These are phyloP conservation scores for Amanita pallidorosea DNA, from an alignment of 768 basidiomycete genomes.

Conservation along the genomic window DNA sequence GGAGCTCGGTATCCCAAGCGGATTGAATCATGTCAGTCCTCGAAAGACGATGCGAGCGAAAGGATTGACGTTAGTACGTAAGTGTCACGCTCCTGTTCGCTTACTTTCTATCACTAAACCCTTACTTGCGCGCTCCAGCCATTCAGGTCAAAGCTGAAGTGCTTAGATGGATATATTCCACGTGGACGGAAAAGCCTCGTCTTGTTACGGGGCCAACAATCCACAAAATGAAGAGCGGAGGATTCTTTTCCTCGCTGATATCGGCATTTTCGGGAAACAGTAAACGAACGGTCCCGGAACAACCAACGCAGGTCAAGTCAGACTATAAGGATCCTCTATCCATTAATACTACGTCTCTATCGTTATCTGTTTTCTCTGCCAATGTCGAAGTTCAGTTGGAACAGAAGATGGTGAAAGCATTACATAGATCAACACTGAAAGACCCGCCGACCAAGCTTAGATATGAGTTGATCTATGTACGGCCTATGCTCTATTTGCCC, in stretches of 20 bases:
- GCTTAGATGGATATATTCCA: slow-evolving; percentile 68
- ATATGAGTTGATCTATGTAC: slow-evolving; percentile 79
- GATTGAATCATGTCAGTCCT: slow-evolving; percentile 44
- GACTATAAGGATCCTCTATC: slow-evolving; percentile 22
- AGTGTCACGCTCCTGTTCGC: slow-evolving; percentile 13
- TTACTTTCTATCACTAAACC: not conserved
- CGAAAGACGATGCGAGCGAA: slow-evolving; percentile 59
- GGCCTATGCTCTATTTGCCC: slow-evolving; percentile 10
- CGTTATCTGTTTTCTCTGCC: slow-evolving; percentile 56
- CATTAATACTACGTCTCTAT: slow-evolving; percentile 42
- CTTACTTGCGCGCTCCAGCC: slow-evolving; percentile 24
- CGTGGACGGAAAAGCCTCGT: slow-evolving; percentile 49
- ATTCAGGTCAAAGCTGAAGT: slow-evolving; percentile 74
- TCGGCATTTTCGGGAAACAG: slow-evolving; percentile 27
- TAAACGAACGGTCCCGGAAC: slow-evolving; percentile 20
- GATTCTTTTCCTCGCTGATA: slow-evolving; percentile 42
- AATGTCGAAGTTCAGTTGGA: slow-evolving; percentile 54
- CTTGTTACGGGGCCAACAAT: slow-evolving; percentile 12
- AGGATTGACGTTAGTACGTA: slow-evolving; percentile 54
- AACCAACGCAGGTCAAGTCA: not conserved
- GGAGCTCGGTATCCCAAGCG: slow-evolving; percentile 40
- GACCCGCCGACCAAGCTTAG: slow-evolving; percentile 68
- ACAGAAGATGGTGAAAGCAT: slow-evolving; percentile 57
- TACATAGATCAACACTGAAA: slow-evolving; percentile 92
- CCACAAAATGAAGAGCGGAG: slow-evolving; percentile 19